Evolutionary conservation across 106 monocot species (phyloP), one percentile per base, ranked within the genome.

Genomic region (Dioscorea dumetorum): DNA sequence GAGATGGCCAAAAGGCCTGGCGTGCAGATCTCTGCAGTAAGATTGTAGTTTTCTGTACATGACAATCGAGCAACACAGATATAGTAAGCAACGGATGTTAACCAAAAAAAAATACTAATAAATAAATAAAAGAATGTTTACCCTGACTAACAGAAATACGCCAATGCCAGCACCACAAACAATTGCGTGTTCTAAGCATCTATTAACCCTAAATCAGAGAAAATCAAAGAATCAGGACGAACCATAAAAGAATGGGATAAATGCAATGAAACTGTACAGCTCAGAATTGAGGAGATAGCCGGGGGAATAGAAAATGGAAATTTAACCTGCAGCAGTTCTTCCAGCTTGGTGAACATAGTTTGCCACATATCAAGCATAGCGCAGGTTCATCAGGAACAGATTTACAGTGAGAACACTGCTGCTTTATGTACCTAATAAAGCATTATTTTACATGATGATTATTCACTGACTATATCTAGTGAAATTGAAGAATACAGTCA

Each of bases 101-200:
- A 6, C 10, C 41, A 41, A 41, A 41, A n/a, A n/a, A n/a, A n/a
- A n/a, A n/a, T n/a, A n/a, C n/a, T 41, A 41, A 41, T 41, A 1
- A 41, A 41, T 41, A 5, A 41, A 5, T 41, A 9, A 28, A 35
- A 64, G 17, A 31, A 71, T 6, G 54, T 77, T 63, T 85, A 97
- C 95, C 84, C 82, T 82, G 49, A 97, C 73, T 62, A 92, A 69
- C 61, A 97, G 65, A 84, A 97, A 97, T 58, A 92, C 82, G 52
- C 88, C 91, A 66, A 97, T 69, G 28, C 91, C 95, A 74, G 95
- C 83, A 70, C 95, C 95, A 78, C 95, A 97, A 19, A 48, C 54
- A 13, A 54, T 49, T 52, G 89, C 83, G 79, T 97, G 95, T 76
- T 71, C 89, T 54, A 54, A 19, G 54, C 54, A 54, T 18, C 54